Conservation (phyloP, 2,329 filamentous ascomycete genomes). For the Emericellopsis atlantica region DNA sequence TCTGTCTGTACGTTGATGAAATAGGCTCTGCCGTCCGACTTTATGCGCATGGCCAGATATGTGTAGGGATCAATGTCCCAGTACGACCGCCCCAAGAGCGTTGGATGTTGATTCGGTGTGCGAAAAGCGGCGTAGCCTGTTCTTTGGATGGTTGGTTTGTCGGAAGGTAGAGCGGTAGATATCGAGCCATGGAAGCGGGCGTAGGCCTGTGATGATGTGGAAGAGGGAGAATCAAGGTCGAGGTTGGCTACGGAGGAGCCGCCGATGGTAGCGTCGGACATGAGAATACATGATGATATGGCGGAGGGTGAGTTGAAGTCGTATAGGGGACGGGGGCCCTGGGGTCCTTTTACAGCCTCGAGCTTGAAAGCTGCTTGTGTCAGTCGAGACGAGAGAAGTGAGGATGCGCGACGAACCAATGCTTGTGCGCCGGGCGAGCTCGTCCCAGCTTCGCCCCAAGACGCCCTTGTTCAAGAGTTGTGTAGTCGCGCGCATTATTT, state of each 20-base stretch:
- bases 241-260: slow-evolving; percentile 68
- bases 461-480: slow-evolving; percentile 37
- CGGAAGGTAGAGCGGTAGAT: slow-evolving; percentile 67
- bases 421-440: slow-evolving; percentile 41
- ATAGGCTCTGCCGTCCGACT: slow-evolving; percentile 84
- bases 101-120: slow-evolving; percentile 62
- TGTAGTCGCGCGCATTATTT: slow-evolving; percentile 33
- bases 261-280: slow-evolving; percentile 79
- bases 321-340: slow-evolving; percentile 51
- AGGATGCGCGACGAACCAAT: slow-evolving; percentile 28
- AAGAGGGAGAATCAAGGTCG: slow-evolving; percentile 36
- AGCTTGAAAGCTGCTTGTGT: slow-evolving; percentile 45
- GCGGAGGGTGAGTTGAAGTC: slow-evolving; percentile 42
- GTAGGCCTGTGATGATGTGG: slow-evolving; percentile 30
- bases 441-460: slow-evolving; percentile 43
- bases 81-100: slow-evolving; percentile 72
- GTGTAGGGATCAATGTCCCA: slow-evolving; percentile 87
- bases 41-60: slow-evolving; percentile 78
- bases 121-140: slow-evolving; percentile 86
- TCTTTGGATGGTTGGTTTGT: slow-evolving; percentile 61
- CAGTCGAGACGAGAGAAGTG: too few species aligned
- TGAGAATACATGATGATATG: slow-evolving; percentile 52
- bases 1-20: slow-evolving; percentile 95
- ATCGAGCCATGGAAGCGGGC: slow-evolving; percentile 79
- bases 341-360: slow-evolving; percentile 55